A percentile compares a stretch with the other conserved stretches of the same genome.
These are phyloP conservation scores for Spergularia azorica DNA, from an alignment of 179 eudicot genomes.

Conservation along the genomic window DNA sequence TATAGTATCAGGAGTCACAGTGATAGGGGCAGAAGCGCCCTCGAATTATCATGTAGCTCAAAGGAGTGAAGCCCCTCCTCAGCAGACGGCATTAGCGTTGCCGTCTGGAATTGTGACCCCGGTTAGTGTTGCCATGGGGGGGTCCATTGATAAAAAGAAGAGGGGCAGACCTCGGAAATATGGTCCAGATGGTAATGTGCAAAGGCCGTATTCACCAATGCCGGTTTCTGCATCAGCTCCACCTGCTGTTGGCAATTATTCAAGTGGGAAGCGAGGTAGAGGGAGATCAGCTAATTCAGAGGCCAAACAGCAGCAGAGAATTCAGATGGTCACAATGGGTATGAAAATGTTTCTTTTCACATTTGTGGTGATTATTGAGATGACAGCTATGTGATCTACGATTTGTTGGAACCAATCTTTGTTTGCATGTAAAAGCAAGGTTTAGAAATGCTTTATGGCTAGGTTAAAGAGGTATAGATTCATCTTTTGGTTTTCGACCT, in stretches of 20 bases:
- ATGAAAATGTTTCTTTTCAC: slow-evolving; percentile 18
- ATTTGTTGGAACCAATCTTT: too few species aligned
- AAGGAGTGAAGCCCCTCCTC: slow-evolving; percentile 41
- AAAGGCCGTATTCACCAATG: slow-evolving; percentile 39
- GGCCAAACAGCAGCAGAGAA: slow-evolving; percentile 40
- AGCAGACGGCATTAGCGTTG: slow-evolving; percentile 28
- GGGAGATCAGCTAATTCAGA: slow-evolving; percentile 38
- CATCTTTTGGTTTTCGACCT: neutral
- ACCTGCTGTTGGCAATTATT: slow-evolving; percentile 32
- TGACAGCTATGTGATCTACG: neutral
- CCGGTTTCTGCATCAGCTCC: slow-evolving; percentile 50
- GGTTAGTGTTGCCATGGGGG: slow-evolving; percentile 30
- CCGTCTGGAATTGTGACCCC: slow-evolving; percentile 36
- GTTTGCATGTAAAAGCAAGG: too few species aligned
- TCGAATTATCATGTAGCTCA: slow-evolving; percentile 55
- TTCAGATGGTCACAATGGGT: slow-evolving; percentile 46
- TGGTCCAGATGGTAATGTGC: slow-evolving; percentile 47
- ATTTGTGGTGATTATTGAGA: neutral
- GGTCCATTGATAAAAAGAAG: slow-evolving; percentile 58
- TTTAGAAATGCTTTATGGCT: too few species aligned
- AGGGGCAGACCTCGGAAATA: slow-evolving; percentile 74
- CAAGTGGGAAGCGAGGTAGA: slow-evolving; percentile 39
- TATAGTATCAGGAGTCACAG: slow-evolving; percentile 48
- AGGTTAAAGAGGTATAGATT: too few species aligned
- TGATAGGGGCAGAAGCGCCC: slow-evolving; percentile 49